Base-by-base conservation (phyloP, 106 monocot genomes). In the Dactylorhiza incarnata region DNA sequence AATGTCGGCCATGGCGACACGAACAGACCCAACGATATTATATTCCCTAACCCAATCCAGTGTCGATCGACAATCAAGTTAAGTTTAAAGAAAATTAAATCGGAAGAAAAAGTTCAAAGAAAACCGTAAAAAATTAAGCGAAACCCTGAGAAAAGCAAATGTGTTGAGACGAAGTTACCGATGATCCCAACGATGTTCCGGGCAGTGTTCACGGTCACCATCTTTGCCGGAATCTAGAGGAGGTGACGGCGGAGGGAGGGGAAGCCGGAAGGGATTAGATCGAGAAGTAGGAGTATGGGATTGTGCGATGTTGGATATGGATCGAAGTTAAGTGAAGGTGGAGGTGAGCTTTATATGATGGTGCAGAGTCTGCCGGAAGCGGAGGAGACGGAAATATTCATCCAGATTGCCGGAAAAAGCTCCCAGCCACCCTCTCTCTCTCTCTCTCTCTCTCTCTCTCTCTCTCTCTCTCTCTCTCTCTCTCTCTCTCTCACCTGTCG, bases 1-100 rank as follows among this genome's bases (percentile, higher is more conserved):
- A 89, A 89, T 0, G 89, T 89, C 7, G 84, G 86, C 85, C 79
- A 49, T 0, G 90, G 90, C 5, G 90, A 80, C n/a, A 90, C 87
- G 52, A 90, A 87, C 45, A 90, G 81, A 5, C 87, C 87, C 23
- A 90, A 85, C 7, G 90, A 83, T 53, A 87, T 85, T n/a, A 85
- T 62, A 73, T 90, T 90, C 15, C 88, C 88, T 88, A 77, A 14
- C 11, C 7, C 71, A 68, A 37, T 71, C 19, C 47, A 45, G 19
- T 19, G 9, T 68, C 59, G 3, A 29, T 9, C 0, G 37, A 9
- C 26, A 68, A 29, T n/a, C n/a, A n/a, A n/a, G n/a, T n/a, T n/a
- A n/a, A 29, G 6, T 43, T 22, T 2, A 29, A 44, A 37, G 26
- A 14, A 37, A 37, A 15, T 43, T 7, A 0, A 29, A 6, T 66